phyloP scores from a whole-genome alignment of 805 yeast species.

The Teunomyces tritomae region DNA sequence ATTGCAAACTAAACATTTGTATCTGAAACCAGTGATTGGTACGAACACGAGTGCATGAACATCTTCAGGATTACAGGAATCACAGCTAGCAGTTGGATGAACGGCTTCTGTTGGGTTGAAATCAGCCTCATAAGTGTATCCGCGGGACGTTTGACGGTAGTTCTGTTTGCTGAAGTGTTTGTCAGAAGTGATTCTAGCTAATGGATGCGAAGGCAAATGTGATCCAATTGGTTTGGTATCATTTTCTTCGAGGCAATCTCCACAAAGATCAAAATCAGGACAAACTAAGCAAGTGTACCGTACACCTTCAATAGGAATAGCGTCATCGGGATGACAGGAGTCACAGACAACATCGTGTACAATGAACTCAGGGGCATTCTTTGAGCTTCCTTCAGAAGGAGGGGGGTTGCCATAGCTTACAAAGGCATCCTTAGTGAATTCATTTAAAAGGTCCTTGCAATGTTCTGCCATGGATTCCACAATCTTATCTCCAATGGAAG shows the following conservation, averaged over 20 bases:
- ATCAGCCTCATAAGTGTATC: not conserved
- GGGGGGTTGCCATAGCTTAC: constrained; percentile 2
- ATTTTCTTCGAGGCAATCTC: constrained; percentile 22
- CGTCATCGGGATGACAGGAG: constrained; percentile 25
- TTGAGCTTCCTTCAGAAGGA: not conserved
- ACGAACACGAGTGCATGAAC: not conserved
- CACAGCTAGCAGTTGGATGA: constrained; percentile 32
- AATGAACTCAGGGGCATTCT: constrained; percentile 4
- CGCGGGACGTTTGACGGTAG: not conserved
- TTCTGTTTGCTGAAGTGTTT: not conserved
- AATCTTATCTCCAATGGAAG: constrained; percentile 23
- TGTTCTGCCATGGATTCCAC: constrained; percentile 29
- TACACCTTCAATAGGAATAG: constrained; percentile 40
- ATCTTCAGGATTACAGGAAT: constrained; percentile 28
- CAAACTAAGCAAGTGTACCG: constrained; percentile 55
- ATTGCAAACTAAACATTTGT: constrained; percentile 1
- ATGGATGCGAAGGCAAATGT: constrained; percentile 28
- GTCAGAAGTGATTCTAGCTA: constrained; percentile 21
- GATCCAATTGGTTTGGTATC: constrained; percentile 11
- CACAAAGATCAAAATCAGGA: constrained; percentile 52
- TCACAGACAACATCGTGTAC: constrained; percentile 35
- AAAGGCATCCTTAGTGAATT: constrained; percentile 8
- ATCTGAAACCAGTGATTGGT: not conserved
- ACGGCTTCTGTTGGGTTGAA: constrained; percentile 5
- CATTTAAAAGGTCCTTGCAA: constrained; percentile 21